Evolutionary conservation across 192 early-diverging fungal species (phyloP).

Genomic region (Coemansia sp.): DNA sequence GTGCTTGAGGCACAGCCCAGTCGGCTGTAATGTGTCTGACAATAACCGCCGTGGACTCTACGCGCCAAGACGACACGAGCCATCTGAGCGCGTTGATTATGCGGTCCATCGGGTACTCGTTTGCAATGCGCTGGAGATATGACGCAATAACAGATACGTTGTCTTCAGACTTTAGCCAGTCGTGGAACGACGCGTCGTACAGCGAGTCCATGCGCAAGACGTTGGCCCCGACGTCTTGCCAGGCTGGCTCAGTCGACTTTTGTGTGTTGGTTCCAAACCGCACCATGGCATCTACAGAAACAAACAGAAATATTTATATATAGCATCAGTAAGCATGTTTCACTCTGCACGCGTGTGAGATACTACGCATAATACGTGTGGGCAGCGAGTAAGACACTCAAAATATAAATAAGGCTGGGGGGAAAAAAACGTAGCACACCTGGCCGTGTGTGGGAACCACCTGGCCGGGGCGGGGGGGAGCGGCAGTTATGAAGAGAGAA

Average conservation of each 20-base stretch:
- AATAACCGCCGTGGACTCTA: constrained; percentile 68
- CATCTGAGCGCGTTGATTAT: constrained; percentile 76
- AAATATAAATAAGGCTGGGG: background rate
- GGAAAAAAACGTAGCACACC: constrained; percentile 3
- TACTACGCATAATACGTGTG: background rate
- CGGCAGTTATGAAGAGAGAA: constrained; percentile 1
- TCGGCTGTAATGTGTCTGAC: constrained; percentile 71
- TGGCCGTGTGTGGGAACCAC: constrained; percentile 9
- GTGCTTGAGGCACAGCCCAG: constrained; percentile 55
- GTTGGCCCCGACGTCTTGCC: constrained; percentile 73
- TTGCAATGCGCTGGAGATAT: constrained; percentile 72
- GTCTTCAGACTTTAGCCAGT: constrained; percentile 74
- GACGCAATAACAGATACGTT: constrained; percentile 70
- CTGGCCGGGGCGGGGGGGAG: constrained; percentile 1
- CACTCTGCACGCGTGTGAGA: background rate
- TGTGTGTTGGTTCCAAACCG: constrained; percentile 56
- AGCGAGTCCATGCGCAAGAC: constrained; percentile 74
- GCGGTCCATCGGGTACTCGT: constrained; percentile 70
- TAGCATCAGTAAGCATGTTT: constrained; percentile 1
- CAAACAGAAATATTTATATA: background rate
- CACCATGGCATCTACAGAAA: constrained; percentile 49
- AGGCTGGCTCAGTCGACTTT: constrained; percentile 53
- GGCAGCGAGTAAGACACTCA: background rate
- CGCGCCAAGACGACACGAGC: constrained; percentile 71
- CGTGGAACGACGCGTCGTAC: constrained; percentile 75